Base-by-base conservation (phyloP, 192 early-diverging fungal genomes). In the Backusella mclennaniae region DNA sequence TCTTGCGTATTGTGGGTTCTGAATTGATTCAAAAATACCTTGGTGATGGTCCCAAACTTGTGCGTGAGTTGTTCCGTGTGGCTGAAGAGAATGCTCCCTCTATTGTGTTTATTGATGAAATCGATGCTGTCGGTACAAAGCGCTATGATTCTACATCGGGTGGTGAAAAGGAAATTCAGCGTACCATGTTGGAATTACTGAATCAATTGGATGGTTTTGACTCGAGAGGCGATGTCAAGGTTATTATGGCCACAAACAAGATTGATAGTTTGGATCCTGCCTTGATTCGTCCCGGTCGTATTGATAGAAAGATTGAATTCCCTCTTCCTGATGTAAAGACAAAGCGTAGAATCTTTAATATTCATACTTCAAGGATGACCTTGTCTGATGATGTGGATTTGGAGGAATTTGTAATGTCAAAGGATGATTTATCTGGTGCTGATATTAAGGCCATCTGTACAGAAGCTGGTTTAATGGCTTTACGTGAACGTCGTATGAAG, bases 361-460 rank as follows among this genome's bases (percentile, higher is more conserved):
- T 96, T 73, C 95, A 97, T 80, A 98, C 98, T 12, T 86, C 92
- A 52, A 90, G 95, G 56, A 99, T 99, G 98, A 97, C 93, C 52
- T 84, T 99, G 21, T 92, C 96, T 3, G 94, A 93, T 33, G 98
- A 99, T 84, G 98, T 99, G 6, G 97, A 99, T 81, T 79, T 99
- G 80, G 98, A 99, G 74, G 98, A 99, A 79, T 97, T 98, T 89
- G 95, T 99, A 59, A 98, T 97, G 96, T 94, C 96, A 11, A 99
- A 99, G 85, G 98, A 99, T 85, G 98, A 99, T 81, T 87, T 99
- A 52, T 95, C 94, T 68, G 98, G 98, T 67, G 98, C 98, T 26
- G 98, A 99, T 85, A 96, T 99, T 76, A 99, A 99, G 87, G 98
- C 98, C 59, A 95, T 99, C 74, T 99, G 98, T 87, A 99, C 98